A percentile compares a stretch with the other conserved stretches of the same genome.
phyloP scores from a whole-genome alignment of 208 protist genomes.

The Trypanosoma avium region DNA sequence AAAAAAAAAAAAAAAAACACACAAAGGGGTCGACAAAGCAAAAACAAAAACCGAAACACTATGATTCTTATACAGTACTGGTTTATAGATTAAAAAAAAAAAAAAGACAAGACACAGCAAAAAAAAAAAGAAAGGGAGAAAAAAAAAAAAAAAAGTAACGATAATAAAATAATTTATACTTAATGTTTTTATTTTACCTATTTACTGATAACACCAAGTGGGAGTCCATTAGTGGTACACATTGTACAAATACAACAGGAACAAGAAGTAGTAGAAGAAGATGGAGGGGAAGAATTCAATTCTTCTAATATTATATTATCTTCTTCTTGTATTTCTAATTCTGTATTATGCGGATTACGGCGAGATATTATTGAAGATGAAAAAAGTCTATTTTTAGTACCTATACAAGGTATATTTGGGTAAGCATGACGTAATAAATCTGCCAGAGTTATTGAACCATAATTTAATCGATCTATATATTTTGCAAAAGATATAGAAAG shows the following conservation, averaged over 20 bases:
- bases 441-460: conserved; percentile 2
- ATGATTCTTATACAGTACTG: too few relatives aligned
- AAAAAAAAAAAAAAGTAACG: background rate
- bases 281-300: background rate
- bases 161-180: background rate
- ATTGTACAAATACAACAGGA: conserved; percentile 18
- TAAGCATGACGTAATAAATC: conserved; percentile 19
- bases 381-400: conserved; percentile 9
- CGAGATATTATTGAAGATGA: background rate
- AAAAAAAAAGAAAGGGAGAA: too few relatives aligned
- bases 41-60: too few relatives aligned
- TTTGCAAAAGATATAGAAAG: conserved; percentile 7
- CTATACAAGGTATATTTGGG: conserved; percentile 19
- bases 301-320: background rate
- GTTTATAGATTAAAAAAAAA: too few relatives aligned
- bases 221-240: conserved; percentile 7
- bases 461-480: conserved; percentile 13
- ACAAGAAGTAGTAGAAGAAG: conserved; percentile 5
- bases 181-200: background rate
- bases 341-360: background rate
- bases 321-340: background rate
- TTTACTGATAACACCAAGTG: background rate
- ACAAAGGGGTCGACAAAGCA: too few relatives aligned
- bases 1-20: conserved; percentile 6
- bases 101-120: too few relatives aligned